phyloP scores from a whole-genome alignment of 2,329 filamentous ascomycete genomes.

The Claviceps spartinae region DNA sequence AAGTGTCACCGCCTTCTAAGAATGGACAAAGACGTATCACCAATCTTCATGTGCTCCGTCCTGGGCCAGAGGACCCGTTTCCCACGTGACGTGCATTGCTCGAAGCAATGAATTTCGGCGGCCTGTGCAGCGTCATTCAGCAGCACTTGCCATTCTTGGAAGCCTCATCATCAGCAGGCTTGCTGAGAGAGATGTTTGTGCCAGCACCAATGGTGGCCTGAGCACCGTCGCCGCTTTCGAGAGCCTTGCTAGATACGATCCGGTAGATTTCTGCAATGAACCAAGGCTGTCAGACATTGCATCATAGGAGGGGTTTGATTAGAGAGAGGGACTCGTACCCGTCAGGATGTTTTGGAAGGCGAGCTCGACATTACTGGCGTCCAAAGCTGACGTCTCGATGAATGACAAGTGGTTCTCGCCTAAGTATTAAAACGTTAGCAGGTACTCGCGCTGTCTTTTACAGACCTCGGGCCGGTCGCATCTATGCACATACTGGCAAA shows the following conservation, averaged over 20 bases:
- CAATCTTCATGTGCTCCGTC: conserved; percentile 20
- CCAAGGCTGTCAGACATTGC: conserved; percentile 4
- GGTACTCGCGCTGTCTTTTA: not conserved
- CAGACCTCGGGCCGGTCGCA: not conserved
- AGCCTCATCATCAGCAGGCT: conserved; percentile 62
- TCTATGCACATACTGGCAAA: conserved; percentile 65
- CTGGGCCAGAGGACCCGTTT: conserved; percentile 16
- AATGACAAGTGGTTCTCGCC: conserved; percentile 97
- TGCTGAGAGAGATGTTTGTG: conserved; percentile 75
- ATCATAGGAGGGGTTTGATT: not conserved
- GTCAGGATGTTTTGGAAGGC: conserved; percentile 99
- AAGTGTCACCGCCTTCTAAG: conserved; percentile 27
- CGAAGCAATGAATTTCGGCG: conserved; percentile 5
- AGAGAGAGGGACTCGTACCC: conserved; percentile 41
- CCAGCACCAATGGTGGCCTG: conserved; percentile 70
- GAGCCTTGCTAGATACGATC: conserved; percentile 94
- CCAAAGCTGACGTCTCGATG: conserved; percentile 96
- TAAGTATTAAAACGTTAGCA: conserved; percentile 23
- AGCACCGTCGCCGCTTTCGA: conserved; percentile 75
- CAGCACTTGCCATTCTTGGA: conserved; percentile 74
- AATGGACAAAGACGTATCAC: conserved; percentile 21
- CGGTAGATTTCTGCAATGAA: conserved; percentile 77
- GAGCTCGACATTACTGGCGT: conserved; percentile 97
- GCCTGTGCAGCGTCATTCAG: conserved; percentile 30
- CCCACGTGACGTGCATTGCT: conserved; percentile 20